phyloP scores from a whole-genome alignment of 2,329 filamentous ascomycete species.

The Diaporthe longicolla region DNA sequence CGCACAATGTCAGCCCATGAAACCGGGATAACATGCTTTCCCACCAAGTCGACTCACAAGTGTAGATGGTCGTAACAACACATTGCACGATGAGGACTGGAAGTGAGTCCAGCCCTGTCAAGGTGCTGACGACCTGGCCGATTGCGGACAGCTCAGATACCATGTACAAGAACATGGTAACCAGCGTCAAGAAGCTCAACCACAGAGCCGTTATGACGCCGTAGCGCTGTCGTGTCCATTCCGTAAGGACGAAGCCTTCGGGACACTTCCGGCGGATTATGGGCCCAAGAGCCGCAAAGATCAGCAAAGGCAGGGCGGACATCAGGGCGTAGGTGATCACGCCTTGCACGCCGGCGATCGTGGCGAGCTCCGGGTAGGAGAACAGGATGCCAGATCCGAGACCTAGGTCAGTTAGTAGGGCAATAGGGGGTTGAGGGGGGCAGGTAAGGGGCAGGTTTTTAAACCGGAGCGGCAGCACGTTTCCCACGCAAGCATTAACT shows the following conservation, averaged over 20 bases:
- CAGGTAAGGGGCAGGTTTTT: slow-evolving; percentile 50
- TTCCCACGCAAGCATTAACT: slow-evolving; percentile 99
- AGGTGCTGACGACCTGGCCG: slow-evolving; percentile 80
- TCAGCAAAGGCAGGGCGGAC: slow-evolving; percentile 78
- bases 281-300: slow-evolving; percentile 81
- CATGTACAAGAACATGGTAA: slow-evolving; percentile 91
- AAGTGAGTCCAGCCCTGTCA: slow-evolving; percentile 82
- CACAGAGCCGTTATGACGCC: slow-evolving; percentile 78
- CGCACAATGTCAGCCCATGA: background rate
- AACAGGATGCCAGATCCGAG: slow-evolving; percentile 89
- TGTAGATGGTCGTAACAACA: slow-evolving; percentile 85
- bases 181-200: slow-evolving; percentile 81
- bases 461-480: slow-evolving; percentile 88
- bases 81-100: slow-evolving; percentile 85
- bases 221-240: slow-evolving; percentile 87
- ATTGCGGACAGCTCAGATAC: slow-evolving; percentile 85
- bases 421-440: slow-evolving; percentile 47
- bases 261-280: slow-evolving; percentile 85
- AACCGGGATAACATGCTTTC: too few species aligned
- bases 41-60: slow-evolving; percentile 67
- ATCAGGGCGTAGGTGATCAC: slow-evolving; percentile 82
- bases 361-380: slow-evolving; percentile 84
- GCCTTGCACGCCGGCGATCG: slow-evolving; percentile 84
- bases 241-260: slow-evolving; percentile 86
- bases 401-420: slow-evolving; percentile 70